phyloP scores from a whole-genome alignment of 495 filamentous ascomycete species.

The Eremomyces bilateralis region DNA sequence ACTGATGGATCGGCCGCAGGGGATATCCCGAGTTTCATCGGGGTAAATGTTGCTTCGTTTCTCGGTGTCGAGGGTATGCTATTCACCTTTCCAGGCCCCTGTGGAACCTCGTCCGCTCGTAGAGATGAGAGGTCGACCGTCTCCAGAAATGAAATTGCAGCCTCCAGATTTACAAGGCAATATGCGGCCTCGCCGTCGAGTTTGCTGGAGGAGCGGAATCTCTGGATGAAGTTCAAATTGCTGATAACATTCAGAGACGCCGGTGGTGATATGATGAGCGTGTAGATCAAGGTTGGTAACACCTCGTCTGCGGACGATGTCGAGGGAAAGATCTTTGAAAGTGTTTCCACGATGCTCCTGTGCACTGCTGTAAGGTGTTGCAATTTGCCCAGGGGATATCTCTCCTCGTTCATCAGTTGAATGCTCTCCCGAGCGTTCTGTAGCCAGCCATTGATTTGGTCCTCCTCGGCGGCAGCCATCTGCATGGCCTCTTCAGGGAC shows the following conservation, averaged over 20 bases:
- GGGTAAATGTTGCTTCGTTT: constrained; percentile 22
- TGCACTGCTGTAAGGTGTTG: constrained; percentile 72
- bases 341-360: constrained; percentile 81
- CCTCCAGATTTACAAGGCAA: constrained; percentile 89
- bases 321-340: constrained; percentile 51
- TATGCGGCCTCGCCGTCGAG: constrained; percentile 88
- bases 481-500: constrained; percentile 29
- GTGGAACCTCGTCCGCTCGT: constrained; percentile 51
- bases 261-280: constrained; percentile 72
- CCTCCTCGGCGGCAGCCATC: constrained; percentile 19
- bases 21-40: constrained; percentile 14
- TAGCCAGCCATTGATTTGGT: constrained; percentile 50
- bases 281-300: constrained; percentile 87
- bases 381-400: constrained; percentile 78
- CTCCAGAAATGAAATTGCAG: constrained; percentile 87
- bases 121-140: constrained; percentile 88
- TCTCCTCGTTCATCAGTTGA: constrained; percentile 64
- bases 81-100: constrained; percentile 36
- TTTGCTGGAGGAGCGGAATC: constrained; percentile 70
- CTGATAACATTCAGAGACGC: constrained; percentile 78
- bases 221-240: constrained; percentile 81
- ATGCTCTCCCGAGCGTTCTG: constrained; percentile 52
- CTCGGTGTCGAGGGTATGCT: constrained; percentile 20
- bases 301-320: constrained; percentile 94
- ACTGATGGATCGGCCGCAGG: constrained; percentile 12